Conservation (phyloP, 495 filamentous ascomycete genomes). For the Penicillium chermesinum region DNA sequence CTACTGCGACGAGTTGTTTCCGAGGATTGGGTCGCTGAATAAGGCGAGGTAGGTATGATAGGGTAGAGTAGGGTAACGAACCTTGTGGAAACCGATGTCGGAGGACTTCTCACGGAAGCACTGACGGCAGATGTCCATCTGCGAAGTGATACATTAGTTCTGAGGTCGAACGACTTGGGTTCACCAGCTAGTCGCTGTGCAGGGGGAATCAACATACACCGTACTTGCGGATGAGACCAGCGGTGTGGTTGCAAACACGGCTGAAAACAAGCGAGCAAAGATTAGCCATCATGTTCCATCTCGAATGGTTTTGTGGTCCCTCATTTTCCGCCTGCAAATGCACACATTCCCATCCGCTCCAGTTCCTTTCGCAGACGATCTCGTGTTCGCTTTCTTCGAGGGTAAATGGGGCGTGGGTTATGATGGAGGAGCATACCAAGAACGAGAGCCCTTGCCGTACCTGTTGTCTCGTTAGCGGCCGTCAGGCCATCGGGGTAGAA, state of each 20-base stretch:
- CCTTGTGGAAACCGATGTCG: constrained; percentile 98
- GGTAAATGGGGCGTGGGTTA: constrained; percentile 10
- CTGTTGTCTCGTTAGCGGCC: constrained; percentile 20
- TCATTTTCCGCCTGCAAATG: constrained; percentile 3
- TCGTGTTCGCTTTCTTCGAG: constrained; percentile 1
- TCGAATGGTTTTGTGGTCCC: too few relatives aligned
- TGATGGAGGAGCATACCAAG: constrained; percentile 58
- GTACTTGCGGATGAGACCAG: constrained; percentile 98
- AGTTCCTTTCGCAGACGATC: constrained; percentile 9
- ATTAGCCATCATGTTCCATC: constrained; percentile 20
- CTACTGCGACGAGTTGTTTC: too few relatives aligned
- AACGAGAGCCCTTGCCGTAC: constrained; percentile 83
- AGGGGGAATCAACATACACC: constrained; percentile 60
- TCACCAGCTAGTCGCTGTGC: not conserved
- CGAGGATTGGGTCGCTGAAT: too few relatives aligned
- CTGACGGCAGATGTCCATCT: constrained; percentile 97
- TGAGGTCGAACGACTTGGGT: not conserved
- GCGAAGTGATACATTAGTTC: constrained; percentile 24
- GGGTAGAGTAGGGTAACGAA: constrained; percentile 25
- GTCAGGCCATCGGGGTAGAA: constrained; percentile 3
- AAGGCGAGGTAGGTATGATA: not conserved
- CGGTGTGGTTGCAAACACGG: constrained; percentile 92
- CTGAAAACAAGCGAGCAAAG: constrained; percentile 43
- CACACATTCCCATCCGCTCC: constrained; percentile 10
- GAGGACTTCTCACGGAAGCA: constrained; percentile 96